Evolutionary conservation across 73 alveolate genomes (phyloP), one percentile per base, ranked within the genome.

Genomic region (Paramecium octaurelia): DNA sequence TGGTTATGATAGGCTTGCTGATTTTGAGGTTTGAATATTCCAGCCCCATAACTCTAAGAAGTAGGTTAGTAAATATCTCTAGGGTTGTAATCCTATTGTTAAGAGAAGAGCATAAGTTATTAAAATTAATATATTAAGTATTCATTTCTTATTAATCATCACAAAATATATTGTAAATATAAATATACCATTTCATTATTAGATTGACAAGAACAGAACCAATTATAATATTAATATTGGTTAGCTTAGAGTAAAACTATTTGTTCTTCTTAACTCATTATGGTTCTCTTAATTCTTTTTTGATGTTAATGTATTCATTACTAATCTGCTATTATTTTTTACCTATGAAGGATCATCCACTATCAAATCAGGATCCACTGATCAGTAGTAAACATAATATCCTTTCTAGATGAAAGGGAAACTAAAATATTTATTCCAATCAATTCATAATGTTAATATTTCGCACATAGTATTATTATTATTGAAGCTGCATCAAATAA

Each of bases 401-500:
- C 99, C 99, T 6, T 44, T 48, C 84, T 64, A 27, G 0, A 12
- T 0, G 24, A 27, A 24, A 23, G 24, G 27, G n/a, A 14, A 10
- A 11, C 64, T 50, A 10, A 18, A 54, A 54, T 27, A 64, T 11
- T 10, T 64, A 64, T 97, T 92, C 99, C 93, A 95, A 96, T 96
- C 95, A 97, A 98, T 85, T 98, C 99, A 71, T 97, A 95, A 70
- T 96, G 85, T 73, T 95, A 95, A 95, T 97, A 98, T 71, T 97
- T 93, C 84, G 98, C 96, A 43, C 99, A 95, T 70, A 98, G 85
- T 27, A 0, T 27, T 27, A 27, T 27, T n/a, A 98, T 86, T 59
- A 98, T 92, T 64, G 99, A 99, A 24, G 99, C 96, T 43, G 98
- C 98, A 36, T 99, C 99, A 29, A 98, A 96, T 50, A 97, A 73